A percentile compares a stretch with the other conserved stretches of the same genome.
Evolutionary conservation across 2,329 filamentous ascomycete genomes (phyloP).

Genomic region (Rugonectria rugulosa): DNA sequence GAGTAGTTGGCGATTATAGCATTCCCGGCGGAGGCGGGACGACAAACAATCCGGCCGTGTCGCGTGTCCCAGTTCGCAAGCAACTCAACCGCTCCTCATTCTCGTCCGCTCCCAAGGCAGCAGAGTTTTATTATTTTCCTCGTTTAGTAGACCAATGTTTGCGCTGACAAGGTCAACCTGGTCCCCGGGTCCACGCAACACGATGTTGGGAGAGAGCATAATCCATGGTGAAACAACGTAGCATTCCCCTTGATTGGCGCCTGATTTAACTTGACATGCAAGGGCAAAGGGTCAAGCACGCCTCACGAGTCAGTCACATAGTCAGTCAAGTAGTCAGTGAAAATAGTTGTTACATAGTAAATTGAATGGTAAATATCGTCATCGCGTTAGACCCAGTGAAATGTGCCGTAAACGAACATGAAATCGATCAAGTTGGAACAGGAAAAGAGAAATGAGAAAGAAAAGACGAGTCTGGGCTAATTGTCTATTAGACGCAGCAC

Average conservation of each 20-base stretch:
- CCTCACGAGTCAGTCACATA: no score
- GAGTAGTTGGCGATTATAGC: no score
- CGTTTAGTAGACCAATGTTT: not conserved
- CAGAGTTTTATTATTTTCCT: not conserved
- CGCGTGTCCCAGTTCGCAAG: no score
- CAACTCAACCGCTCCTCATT: no score
- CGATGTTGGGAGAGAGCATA: not conserved
- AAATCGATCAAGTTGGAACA: not conserved
- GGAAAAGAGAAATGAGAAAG: not conserved
- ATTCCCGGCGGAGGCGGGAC: no score
- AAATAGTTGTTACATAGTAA: not conserved
- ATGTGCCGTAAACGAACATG: not conserved
- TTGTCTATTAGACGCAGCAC: slow-evolving; percentile 41
- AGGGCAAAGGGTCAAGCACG: no score
- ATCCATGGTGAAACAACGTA: slow-evolving; percentile 3
- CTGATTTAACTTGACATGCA: not conserved
- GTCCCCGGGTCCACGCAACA: not conserved
- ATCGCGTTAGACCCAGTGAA: slow-evolving; percentile 23
- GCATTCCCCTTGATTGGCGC: not conserved
- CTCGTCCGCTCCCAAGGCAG: not conserved
- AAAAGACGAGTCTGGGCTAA: slow-evolving; percentile 28
- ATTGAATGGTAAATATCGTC: slow-evolving; percentile 12
- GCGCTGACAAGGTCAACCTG: not conserved
- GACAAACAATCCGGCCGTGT: not conserved
- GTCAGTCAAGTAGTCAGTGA: not conserved